phyloP scores from a whole-genome alignment of 257 asterid genomes.

The Ehretia macrophylla region DNA sequence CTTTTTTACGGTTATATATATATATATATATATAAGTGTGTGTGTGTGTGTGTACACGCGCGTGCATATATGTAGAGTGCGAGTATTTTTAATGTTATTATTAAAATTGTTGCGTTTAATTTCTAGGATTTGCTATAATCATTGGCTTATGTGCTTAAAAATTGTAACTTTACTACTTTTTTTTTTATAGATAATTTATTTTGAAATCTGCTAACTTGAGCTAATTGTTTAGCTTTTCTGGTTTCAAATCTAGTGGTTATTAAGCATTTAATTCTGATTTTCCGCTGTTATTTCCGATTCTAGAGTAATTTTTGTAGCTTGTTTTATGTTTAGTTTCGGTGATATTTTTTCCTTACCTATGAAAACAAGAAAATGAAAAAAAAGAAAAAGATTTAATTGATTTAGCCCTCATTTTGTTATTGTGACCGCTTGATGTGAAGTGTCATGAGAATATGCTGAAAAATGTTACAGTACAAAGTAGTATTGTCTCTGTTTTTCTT shows the following conservation, averaged over 20 bases:
- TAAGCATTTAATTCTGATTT: background rate
- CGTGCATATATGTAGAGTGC: too few species aligned
- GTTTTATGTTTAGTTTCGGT: constrained; percentile 13
- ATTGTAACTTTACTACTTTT: constrained; percentile 8
- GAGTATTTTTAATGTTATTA: too few species aligned
- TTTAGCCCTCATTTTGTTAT: background rate
- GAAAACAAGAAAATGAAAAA: too few species aligned
- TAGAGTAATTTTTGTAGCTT: too few species aligned
- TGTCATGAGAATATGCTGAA: constrained; percentile 28
- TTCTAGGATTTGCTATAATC: constrained; percentile 20
- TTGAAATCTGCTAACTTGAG: too few species aligned
- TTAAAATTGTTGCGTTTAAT: constrained; percentile 8
- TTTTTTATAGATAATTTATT: background rate
- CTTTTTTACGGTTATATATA: too few species aligned
- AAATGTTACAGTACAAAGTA: constrained; percentile 14
- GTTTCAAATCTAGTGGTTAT: background rate
- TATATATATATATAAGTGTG: too few species aligned
- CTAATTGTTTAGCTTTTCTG: background rate
- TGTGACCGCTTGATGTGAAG: constrained; percentile 36
- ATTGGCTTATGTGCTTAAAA: constrained; percentile 6
- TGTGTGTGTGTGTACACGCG: too few species aligned
- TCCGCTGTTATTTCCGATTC: background rate
- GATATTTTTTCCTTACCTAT: background rate
- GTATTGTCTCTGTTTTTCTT: constrained; percentile 28
- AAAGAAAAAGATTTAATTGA: background rate